Conservation (phyloP, 345 rosid species). For the Lumnitzera racemosa region DNA sequence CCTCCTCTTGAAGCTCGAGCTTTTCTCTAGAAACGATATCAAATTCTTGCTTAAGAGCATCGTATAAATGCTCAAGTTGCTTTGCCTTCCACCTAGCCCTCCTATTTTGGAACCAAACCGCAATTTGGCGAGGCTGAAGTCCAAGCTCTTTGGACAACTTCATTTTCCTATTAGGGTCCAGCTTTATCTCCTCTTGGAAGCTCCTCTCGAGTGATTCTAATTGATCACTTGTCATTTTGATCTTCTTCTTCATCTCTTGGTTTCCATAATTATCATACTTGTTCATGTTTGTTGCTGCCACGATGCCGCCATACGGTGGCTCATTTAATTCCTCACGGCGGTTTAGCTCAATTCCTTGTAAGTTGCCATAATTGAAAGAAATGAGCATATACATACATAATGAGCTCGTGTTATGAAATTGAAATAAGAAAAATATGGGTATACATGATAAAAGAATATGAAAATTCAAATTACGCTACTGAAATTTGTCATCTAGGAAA, state of each 20-base stretch:
- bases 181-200: constrained; percentile 79
- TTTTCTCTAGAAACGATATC: constrained; percentile 61
- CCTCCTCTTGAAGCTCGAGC: constrained; percentile 78
- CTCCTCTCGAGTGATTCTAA: constrained; percentile 65
- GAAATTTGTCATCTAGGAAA: too few relatives aligned
- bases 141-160: constrained; percentile 77
- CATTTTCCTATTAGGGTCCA: constrained; percentile 76
- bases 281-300: background rate
- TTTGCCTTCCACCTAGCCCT: constrained; percentile 89
- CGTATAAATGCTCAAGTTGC: constrained; percentile 70
- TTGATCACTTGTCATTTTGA: constrained; percentile 45
- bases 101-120: constrained; percentile 91
- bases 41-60: constrained; percentile 57
- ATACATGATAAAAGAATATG: too few relatives aligned
- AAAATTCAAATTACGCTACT: too few relatives aligned
- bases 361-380: background rate
- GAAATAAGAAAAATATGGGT: too few relatives aligned
- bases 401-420: background rate
- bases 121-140: constrained; percentile 79
- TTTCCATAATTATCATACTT: constrained; percentile 13
- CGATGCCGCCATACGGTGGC: background rate
- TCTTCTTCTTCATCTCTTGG: constrained; percentile 63
- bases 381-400: background rate
- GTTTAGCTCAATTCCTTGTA: constrained; percentile 47
- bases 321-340: background rate